These are phyloP conservation scores for Fagus crenata DNA, from an alignment of 306 rosid species.

Conservation along the genomic window DNA sequence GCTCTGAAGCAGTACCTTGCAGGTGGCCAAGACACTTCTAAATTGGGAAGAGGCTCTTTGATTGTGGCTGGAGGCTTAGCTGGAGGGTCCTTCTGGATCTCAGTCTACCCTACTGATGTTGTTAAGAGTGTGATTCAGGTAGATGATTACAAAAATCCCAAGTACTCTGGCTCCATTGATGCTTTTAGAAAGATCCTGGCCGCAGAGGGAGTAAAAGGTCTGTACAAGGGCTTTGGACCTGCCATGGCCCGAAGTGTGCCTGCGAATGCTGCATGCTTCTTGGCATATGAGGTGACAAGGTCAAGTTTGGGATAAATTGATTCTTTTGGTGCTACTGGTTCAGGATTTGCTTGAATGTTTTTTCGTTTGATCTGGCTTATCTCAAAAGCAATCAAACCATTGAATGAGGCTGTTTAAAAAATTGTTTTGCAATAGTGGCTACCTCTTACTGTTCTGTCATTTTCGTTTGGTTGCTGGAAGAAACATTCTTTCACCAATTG, in stretches of 20 bases:
- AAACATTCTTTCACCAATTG: constrained; percentile 19
- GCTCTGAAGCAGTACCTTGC: constrained; percentile 66
- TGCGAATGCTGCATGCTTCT: constrained; percentile 95
- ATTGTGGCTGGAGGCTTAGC: constrained; percentile 87
- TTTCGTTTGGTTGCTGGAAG: constrained; percentile 8
- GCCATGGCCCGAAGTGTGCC: constrained; percentile 91
- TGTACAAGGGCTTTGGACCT: constrained; percentile 94
- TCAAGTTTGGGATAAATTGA: constrained; percentile 64
- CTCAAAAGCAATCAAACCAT: not conserved
- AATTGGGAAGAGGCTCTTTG: constrained; percentile 80
- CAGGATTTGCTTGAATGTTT: constrained; percentile 13
- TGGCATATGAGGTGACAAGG: constrained; percentile 88
- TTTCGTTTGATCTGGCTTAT: not conserved
- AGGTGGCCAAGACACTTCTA: constrained; percentile 78
- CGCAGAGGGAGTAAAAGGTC: constrained; percentile 74
- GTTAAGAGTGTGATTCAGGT: constrained; percentile 88
- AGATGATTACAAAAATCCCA: constrained; percentile 83
- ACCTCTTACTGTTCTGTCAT: not conserved
- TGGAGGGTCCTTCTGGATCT: constrained; percentile 78
- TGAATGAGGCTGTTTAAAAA: not conserved
- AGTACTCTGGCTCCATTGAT: constrained; percentile 72
- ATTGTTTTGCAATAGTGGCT: constrained; percentile 9
- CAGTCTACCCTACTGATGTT: constrained; percentile 88
- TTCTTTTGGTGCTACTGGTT: constrained; percentile 15
- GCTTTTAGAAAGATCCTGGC: constrained; percentile 74